Conservation (phyloP, 352 stramenopile genomes). For the Bremia lactucae region DNA sequence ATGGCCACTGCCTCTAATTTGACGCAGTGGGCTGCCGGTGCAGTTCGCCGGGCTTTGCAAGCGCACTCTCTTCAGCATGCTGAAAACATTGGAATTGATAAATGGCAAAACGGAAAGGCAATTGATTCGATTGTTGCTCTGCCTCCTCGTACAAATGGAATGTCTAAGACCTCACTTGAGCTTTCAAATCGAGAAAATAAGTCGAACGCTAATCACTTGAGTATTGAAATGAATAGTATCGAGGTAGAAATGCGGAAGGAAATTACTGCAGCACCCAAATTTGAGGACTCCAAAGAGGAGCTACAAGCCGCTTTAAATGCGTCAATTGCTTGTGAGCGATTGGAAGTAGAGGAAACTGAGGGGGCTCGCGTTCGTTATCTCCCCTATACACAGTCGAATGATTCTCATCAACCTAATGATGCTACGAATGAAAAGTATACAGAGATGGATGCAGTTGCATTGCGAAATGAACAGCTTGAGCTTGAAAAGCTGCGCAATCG, state of each 20-base stretch:
- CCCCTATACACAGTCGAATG: conserved; percentile 22
- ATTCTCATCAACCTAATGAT: conserved; percentile 1
- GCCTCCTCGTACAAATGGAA: conserved; percentile 1
- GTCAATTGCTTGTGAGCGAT: conserved; percentile 25
- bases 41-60: conserved; percentile 56
- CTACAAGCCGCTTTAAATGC: conserved; percentile 24
- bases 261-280: background rate
- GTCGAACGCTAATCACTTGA: background rate
- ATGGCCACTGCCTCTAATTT: conserved; percentile 78
- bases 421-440: conserved; percentile 9
- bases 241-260: conserved; percentile 10
- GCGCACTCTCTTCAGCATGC: conserved; percentile 46
- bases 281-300: conserved; percentile 15
- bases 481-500: conserved; percentile 70
- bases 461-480: conserved; percentile 53
- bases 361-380: conserved; percentile 27
- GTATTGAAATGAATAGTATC: conserved; percentile 11
- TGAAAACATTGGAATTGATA: conserved; percentile 4
- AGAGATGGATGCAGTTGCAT: conserved; percentile 24
- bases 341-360: conserved; percentile 9
- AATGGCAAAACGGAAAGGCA: conserved; percentile 2
- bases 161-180: conserved; percentile 6
- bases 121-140: background rate
- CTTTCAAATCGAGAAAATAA: conserved; percentile 13
- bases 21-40: conserved; percentile 80